Conservation (phyloP, 1,284 basidiomycete genomes). For the Coniferiporia sulphurascens region DNA sequence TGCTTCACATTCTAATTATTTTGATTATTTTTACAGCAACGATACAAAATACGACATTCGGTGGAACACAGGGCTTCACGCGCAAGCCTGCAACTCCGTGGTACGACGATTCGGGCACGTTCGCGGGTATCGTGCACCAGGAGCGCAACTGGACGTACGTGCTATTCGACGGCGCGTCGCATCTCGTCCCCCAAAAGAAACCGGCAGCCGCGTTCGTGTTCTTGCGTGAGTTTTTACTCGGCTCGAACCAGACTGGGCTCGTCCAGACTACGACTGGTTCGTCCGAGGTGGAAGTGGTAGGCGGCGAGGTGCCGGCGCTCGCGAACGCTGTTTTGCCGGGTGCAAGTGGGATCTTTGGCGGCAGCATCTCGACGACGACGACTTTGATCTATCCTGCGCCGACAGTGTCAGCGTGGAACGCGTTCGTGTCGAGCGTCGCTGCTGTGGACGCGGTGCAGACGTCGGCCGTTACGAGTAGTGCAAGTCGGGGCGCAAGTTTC, state of each 20-base stretch:
- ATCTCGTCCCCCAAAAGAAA: slow-evolving; percentile 27
- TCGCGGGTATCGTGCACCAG: slow-evolving; percentile 30
- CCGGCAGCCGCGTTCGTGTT: slow-evolving; percentile 26
- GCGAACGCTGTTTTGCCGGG: slow-evolving; percentile 3
- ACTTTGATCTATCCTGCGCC: slow-evolving; percentile 4
- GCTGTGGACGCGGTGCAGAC: neutral
- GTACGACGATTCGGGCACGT: slow-evolving; percentile 25
- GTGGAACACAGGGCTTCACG: slow-evolving; percentile 21
- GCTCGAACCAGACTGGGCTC: slow-evolving; percentile 26
- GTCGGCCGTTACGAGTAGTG: neutral
- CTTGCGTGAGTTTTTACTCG: slow-evolving; percentile 30
- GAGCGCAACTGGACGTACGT: slow-evolving; percentile 30
- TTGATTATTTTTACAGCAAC: slow-evolving; percentile 16
- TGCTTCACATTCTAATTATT: neutral
- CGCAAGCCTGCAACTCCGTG: slow-evolving; percentile 22
- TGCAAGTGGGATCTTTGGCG: neutral
- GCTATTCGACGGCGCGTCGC: slow-evolving; percentile 27
- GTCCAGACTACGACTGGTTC: slow-evolving; percentile 15
- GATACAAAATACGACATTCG: slow-evolving; percentile 29
- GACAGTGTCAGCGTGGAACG: slow-evolving; percentile 12
- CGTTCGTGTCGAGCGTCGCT: slow-evolving; percentile 8
- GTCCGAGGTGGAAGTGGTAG: neutral
- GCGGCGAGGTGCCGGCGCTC: slow-evolving; percentile 1
- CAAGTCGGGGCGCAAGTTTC: neutral
- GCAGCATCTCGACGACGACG: slow-evolving; percentile 4